Evolutionary conservation across 345 rosid species (phyloP).

Genomic region (Capsella bursapastoris): DNA sequence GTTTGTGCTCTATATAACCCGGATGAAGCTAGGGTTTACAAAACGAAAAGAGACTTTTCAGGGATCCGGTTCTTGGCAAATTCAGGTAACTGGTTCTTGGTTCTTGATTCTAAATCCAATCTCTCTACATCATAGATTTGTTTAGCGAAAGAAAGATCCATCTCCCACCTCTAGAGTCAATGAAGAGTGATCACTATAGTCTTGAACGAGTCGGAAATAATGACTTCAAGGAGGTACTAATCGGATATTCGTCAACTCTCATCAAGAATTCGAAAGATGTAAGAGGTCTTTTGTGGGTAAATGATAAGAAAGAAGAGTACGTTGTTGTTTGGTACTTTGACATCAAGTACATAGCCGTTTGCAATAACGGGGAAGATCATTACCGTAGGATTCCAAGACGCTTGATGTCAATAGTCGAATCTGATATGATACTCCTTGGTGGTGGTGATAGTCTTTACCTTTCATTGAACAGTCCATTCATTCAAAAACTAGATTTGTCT

Average conservation of each 20-base stretch:
- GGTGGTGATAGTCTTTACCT: slow-evolving; percentile 19
- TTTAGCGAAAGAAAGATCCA: neutral
- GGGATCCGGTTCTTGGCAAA: slow-evolving; percentile 10
- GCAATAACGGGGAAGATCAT: slow-evolving; percentile 23
- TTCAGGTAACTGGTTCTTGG: too few species aligned
- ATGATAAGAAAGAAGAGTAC: neutral
- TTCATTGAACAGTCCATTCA: too few species aligned
- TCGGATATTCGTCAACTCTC: too few species aligned
- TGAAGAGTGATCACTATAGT: neutral
- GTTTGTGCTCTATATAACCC: slow-evolving; percentile 8
- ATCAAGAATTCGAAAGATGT: neutral
- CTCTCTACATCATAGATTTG: slow-evolving; percentile 26
- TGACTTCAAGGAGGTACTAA: neutral
- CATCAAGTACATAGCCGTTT: neutral
- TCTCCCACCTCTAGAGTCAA: neutral
- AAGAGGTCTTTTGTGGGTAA: neutral
- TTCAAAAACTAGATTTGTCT: neutral
- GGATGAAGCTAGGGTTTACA: neutral
- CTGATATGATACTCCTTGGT: neutral
- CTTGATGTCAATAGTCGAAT: neutral
- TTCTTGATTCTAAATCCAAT: neutral
- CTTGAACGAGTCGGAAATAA: neutral
- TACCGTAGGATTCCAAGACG: neutral
- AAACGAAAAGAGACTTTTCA: neutral
- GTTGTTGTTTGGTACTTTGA: neutral